Evolutionary conservation across 2,329 filamentous ascomycete genomes (phyloP).

Genomic region (Scedosporium minutisporum): DNA sequence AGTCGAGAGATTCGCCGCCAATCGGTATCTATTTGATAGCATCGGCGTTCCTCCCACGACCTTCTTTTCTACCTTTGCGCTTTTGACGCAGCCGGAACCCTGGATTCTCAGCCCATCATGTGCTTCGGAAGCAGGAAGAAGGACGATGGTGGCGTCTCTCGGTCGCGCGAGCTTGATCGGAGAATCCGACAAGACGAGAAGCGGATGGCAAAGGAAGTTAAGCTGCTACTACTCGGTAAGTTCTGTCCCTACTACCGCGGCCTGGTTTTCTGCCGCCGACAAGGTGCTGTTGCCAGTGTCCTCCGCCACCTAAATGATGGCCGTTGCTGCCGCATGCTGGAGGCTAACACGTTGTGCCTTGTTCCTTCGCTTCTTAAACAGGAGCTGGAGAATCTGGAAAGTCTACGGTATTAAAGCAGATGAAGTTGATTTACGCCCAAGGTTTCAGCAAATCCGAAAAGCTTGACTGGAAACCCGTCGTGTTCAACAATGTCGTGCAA

Average conservation of each 20-base stretch:
- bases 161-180: slow-evolving; percentile 74
- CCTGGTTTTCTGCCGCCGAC: neutral
- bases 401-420: slow-evolving; percentile 95
- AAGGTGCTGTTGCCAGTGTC: neutral
- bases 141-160: slow-evolving; percentile 37
- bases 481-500: slow-evolving; percentile 90
- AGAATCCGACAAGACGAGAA: slow-evolving; percentile 81
- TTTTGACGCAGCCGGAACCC: neutral
- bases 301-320: neutral
- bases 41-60: neutral
- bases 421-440: slow-evolving; percentile 93
- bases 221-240: slow-evolving; percentile 84
- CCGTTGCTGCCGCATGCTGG: neutral
- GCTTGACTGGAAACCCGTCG: slow-evolving; percentile 87
- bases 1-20: neutral
- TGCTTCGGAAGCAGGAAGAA: slow-evolving; percentile 53
- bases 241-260: slow-evolving; percentile 11
- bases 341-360: neutral
- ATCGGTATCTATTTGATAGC: neutral
- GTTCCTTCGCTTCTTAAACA: slow-evolving; percentile 26
- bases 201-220: slow-evolving; percentile 76
- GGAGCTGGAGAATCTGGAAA: slow-evolving; percentile 87
- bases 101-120: slow-evolving; percentile 30
- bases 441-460: slow-evolving; percentile 86
- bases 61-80: neutral